Percentiles rank a stretch among this genome's conserved stretches.
Evolutionary conservation across 352 stramenopile species (phyloP).

Genomic region (Phytophthora pisi): DNA sequence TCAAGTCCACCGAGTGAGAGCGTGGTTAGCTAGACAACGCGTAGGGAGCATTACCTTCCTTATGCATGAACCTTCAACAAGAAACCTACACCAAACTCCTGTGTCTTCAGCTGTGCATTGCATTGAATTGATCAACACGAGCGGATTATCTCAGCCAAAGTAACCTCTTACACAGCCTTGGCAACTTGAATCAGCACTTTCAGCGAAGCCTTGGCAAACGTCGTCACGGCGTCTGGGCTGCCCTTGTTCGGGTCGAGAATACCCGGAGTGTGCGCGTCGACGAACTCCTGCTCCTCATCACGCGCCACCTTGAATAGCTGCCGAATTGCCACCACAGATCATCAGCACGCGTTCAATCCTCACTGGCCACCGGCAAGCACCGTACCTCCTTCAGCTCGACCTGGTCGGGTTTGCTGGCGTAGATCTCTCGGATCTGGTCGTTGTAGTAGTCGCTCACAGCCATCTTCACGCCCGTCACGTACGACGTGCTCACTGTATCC

Average conservation of each 20-base stretch:
- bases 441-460: constrained; percentile 89
- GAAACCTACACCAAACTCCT: neutral
- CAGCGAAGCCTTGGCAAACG: constrained; percentile 60
- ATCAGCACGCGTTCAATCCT: neutral
- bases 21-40: constrained; percentile 1
- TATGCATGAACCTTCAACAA: constrained; percentile 14
- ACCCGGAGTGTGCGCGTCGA: constrained; percentile 64
- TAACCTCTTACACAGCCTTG: constrained; percentile 43
- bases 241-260: constrained; percentile 43
- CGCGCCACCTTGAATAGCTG: constrained; percentile 76
- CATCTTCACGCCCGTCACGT: constrained; percentile 73
- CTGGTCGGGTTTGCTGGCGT: constrained; percentile 62
- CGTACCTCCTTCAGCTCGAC: constrained; percentile 71
- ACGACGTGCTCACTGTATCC: constrained; percentile 68
- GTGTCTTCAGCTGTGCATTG: constrained; percentile 22
- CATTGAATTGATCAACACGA: constrained; percentile 15
- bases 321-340: constrained; percentile 1
- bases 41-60: constrained; percentile 10
- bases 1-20: constrained; percentile 80
- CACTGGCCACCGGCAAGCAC: neutral
- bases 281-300: constrained; percentile 78
- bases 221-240: constrained; percentile 46
- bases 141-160: constrained; percentile 32
- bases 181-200: constrained; percentile 64
- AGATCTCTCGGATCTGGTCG: constrained; percentile 89